Evolutionary conservation across 164 flowering plant species (phyloP).

Genomic region (Vitis rupestris): DNA sequence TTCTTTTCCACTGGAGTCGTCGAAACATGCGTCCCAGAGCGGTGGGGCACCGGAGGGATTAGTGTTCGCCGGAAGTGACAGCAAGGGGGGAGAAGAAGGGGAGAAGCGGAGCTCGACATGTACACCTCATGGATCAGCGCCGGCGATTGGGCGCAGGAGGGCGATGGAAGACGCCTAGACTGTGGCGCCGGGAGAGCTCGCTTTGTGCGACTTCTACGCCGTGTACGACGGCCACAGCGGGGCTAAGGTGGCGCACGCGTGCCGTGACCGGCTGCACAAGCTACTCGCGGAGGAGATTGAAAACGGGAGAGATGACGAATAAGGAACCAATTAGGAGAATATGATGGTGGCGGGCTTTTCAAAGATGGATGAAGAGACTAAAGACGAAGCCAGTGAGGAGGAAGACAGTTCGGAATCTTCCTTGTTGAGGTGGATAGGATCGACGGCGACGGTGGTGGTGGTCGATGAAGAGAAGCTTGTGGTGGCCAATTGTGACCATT

Average conservation of each 20-base stretch:
- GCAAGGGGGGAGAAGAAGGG: no score
- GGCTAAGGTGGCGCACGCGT: slow-evolving; percentile 13
- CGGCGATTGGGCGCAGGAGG: slow-evolving; percentile 37
- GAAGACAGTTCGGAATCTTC: no score
- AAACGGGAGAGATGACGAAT: background rate
- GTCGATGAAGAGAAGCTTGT: slow-evolving; percentile 28
- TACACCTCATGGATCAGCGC: background rate
- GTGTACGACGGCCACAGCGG: slow-evolving; percentile 42
- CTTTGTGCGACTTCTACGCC: slow-evolving; percentile 21
- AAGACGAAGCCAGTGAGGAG: background rate
- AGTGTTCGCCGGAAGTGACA: no score
- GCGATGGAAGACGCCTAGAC: slow-evolving; percentile 36
- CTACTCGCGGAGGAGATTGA: slow-evolving; percentile 16
- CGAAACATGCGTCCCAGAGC: no score
- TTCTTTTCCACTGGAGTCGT: no score
- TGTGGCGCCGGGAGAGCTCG: slow-evolving; percentile 12
- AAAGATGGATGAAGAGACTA: slow-evolving; percentile 35
- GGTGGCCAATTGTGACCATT: slow-evolving; percentile 39
- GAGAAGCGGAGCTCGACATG: no score
- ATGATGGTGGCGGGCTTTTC: slow-evolving; percentile 24
- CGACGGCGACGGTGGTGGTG: slow-evolving; percentile 32
- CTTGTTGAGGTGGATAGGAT: slow-evolving; percentile 14
- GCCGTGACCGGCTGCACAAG: slow-evolving; percentile 29
- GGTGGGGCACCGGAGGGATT: no score
- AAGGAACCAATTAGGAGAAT: slow-evolving; percentile 21